Conservation (phyloP, 2,329 filamentous ascomycete genomes). For the Nectriaceae sp. region DNA sequence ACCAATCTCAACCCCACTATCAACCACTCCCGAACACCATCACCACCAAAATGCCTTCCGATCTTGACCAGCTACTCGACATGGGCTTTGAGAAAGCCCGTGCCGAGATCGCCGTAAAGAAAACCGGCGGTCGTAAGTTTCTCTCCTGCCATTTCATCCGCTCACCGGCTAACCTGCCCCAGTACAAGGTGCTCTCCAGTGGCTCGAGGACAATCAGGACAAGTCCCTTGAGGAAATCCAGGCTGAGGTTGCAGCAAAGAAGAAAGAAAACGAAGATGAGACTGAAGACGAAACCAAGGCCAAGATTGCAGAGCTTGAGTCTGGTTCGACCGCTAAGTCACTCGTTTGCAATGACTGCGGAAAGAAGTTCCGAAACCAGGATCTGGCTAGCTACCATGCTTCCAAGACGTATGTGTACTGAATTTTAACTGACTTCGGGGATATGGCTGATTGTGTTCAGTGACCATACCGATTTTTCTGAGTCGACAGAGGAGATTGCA, state of each 20-base stretch:
- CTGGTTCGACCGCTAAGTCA: conserved; percentile 70
- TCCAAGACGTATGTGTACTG: conserved; percentile 67
- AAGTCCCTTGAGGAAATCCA: conserved; percentile 83
- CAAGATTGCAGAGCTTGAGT: conserved; percentile 66
- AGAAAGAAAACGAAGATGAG: conserved; percentile 51
- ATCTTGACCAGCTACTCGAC: conserved; percentile 63
- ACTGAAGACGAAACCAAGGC: conserved; percentile 49
- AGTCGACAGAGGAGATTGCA: conserved; percentile 90
- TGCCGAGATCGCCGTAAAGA: conserved; percentile 81
- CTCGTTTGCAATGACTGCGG: conserved; percentile 94
- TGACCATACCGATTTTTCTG: conserved; percentile 86
- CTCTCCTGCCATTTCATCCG: neutral
- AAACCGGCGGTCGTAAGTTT: conserved; percentile 72
- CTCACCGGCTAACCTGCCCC: conserved; percentile 12
- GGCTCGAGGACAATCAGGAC: conserved; percentile 91
- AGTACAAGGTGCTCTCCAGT: conserved; percentile 91
- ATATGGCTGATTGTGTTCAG: conserved; percentile 27
- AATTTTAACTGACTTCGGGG: neutral
- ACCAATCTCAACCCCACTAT: conserved; percentile 22
- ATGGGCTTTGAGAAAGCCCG: conserved; percentile 84
- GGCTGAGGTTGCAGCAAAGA: conserved; percentile 38
- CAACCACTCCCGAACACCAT: conserved; percentile 12
- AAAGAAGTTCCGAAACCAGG: conserved; percentile 82
- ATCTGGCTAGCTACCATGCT: conserved; percentile 87
- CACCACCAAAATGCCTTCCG: conserved; percentile 56